Base-by-base conservation (phyloP, 1,284 basidiomycete species). In the Cutaneotrichosporon sp. region DNA sequence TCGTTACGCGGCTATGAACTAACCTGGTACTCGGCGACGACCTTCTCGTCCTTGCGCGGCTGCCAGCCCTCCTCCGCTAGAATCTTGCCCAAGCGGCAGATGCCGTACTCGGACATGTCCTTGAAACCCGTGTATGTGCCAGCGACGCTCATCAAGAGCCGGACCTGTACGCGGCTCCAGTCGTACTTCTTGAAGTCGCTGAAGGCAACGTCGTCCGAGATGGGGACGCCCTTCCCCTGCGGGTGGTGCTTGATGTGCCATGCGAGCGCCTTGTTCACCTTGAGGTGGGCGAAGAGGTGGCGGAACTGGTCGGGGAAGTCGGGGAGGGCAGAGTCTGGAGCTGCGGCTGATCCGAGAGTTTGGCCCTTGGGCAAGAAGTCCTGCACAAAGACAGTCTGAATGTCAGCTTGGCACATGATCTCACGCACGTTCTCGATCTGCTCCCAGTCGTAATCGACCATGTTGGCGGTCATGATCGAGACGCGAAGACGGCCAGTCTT, bases 331-430 rank as follows among this genome's bases (percentile, higher is more conserved):
- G 42, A 6, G 20, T 27, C 33, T 55, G 43, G n/a, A 18, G 29
- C 11, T 13, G 24, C 16, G 24, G 56, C 31, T 11, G 18, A 42
- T 6, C 24, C 56, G 14, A 58, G 38, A 9, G 27, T 20, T 6
- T 27, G 22, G 8, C 58, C 58, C 11, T 52, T 49, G 8, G 69
- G 74, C 7, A 73, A 64, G 56, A 81, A 73, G 58, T 81, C 79
- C 63, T 81, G 79, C 4, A 80, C 69, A 65, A 77, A 81, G 18
- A 76, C 69, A 13, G 74, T 76, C 79, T 80, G 49, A 6, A n/a
- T 18, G 36, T 25, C n/a, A 59, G 43, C 16, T 2, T 3, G 58
- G 1, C 8, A 38, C 42, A 4, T 4, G 9, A 2, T 20, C n/a
- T 29, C 0, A 56, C 75, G 57, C 20, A 78, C 79, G 60, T 81